phyloP scores from a whole-genome alignment of 179 eudicot species.

The Gypsophila paniculata region DNA sequence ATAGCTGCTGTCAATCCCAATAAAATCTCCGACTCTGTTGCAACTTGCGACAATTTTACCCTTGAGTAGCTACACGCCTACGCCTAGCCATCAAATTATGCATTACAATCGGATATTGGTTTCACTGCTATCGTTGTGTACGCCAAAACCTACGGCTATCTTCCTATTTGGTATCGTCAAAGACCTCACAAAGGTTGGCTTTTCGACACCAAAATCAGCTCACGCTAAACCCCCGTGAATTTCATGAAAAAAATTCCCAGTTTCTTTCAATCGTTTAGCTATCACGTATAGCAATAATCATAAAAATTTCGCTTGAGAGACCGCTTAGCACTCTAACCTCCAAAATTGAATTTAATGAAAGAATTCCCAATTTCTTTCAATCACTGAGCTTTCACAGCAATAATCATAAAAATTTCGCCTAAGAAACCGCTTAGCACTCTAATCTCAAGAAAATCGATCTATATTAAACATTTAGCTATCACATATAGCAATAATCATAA shows the following conservation, averaged over 20 bases:
- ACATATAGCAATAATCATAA: neutral
- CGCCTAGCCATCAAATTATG: neutral
- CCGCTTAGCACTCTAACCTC: neutral
- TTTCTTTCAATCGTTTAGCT: neutral
- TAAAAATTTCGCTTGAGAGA: neutral
- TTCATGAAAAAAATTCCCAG: neutral
- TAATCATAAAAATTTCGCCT: too few relatives aligned
- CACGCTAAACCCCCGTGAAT: neutral
- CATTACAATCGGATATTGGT: neutral
- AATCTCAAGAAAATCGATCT: too few relatives aligned
- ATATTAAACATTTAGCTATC: neutral
- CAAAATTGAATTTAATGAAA: neutral
- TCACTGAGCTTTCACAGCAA: too few relatives aligned
- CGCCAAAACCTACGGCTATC: neutral
- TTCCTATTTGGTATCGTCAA: neutral
- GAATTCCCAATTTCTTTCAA: neutral
- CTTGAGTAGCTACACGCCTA: neutral
- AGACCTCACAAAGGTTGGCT: neutral
- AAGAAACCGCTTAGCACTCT: too few relatives aligned
- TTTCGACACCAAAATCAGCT: neutral
- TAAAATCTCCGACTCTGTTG: neutral
- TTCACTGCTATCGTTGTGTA: neutral
- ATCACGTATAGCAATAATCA: neutral
- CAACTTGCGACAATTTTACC: neutral
- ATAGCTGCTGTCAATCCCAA: too few relatives aligned